Evolutionary conservation across 768 basidiomycete genomes (phyloP).

Genomic region (Hygrophoropsis aurantiaca): DNA sequence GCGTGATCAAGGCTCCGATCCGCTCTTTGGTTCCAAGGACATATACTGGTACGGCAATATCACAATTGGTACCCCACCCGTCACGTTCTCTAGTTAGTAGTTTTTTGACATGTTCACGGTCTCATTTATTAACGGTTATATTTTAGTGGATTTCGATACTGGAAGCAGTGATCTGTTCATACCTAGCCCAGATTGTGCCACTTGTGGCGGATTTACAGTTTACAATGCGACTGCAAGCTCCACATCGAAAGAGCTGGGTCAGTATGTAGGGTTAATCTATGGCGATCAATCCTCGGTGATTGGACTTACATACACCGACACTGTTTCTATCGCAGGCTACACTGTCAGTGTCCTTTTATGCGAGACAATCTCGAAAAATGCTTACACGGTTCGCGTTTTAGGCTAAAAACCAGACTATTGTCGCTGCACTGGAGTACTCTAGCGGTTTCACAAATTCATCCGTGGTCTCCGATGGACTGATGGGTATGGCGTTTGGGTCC

Average conservation of each 20-base stretch:
- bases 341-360: background rate
- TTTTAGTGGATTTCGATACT: constrained; percentile 25
- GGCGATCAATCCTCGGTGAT: constrained; percentile 40
- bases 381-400: constrained; percentile 10
- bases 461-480: constrained; percentile 12
- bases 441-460: background rate
- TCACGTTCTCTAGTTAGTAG: constrained; percentile 20
- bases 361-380: background rate
- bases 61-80: background rate
- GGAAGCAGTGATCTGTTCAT: constrained; percentile 19
- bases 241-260: constrained; percentile 1
- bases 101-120: constrained; percentile 12
- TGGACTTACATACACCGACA: constrained; percentile 35
- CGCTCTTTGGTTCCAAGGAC: background rate
- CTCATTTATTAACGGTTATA: background rate
- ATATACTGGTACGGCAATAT: background rate
- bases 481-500: constrained; percentile 39
- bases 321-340: constrained; percentile 32
- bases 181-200: constrained; percentile 13
- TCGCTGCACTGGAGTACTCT: background rate
- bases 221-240: constrained; percentile 19
- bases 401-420: background rate
- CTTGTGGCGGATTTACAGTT: constrained; percentile 22
- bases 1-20: background rate
- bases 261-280: constrained; percentile 26